Percentiles rank a stretch among this genome's conserved stretches.
These are phyloP conservation scores for Craspedostauros australis DNA, from an alignment of 108 stramenopile genomes.

Conservation along the genomic window DNA sequence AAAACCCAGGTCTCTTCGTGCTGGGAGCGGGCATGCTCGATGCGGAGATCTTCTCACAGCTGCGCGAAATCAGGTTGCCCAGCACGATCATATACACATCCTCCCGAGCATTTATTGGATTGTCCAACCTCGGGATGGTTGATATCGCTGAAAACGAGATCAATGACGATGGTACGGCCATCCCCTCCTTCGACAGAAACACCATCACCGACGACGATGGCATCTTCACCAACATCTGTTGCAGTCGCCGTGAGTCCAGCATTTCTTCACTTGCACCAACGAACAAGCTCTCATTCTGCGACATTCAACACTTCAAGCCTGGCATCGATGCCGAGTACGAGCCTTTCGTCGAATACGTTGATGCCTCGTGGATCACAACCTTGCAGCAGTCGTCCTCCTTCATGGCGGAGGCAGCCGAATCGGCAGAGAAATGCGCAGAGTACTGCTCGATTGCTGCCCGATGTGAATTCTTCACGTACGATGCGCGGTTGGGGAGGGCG, in stretches of 20 bases:
- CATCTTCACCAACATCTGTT: conserved; percentile 8
- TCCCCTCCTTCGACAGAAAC: background rate
- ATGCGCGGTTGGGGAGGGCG: conserved; percentile 6
- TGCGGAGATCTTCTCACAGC: background rate
- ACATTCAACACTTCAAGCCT: conserved; percentile 5
- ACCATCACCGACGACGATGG: background rate
- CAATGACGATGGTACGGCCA: too few species aligned
- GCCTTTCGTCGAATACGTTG: conserved; percentile 11
- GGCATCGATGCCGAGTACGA: conserved; percentile 25
- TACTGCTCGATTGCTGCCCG: conserved; percentile 11
- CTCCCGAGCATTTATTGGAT: background rate
- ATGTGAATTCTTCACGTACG: conserved; percentile 22
- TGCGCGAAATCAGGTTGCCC: conserved; percentile 14
- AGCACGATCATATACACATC: background rate
- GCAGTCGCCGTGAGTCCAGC: background rate
- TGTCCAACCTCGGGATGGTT: background rate
- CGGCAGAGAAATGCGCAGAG: conserved; percentile 6
- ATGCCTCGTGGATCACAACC: background rate
- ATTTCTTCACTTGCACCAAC: background rate
- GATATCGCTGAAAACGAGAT: too few species aligned
- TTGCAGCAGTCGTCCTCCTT: conserved; percentile 10
- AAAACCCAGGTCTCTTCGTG: conserved; percentile 8
- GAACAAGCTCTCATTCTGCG: conserved; percentile 11
- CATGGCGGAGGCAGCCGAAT: conserved; percentile 25
- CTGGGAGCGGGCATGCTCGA: conserved; percentile 4